Evolutionary conservation across 163 green algal species (phyloP).

Genomic region (Scenedesmus sp.): DNA sequence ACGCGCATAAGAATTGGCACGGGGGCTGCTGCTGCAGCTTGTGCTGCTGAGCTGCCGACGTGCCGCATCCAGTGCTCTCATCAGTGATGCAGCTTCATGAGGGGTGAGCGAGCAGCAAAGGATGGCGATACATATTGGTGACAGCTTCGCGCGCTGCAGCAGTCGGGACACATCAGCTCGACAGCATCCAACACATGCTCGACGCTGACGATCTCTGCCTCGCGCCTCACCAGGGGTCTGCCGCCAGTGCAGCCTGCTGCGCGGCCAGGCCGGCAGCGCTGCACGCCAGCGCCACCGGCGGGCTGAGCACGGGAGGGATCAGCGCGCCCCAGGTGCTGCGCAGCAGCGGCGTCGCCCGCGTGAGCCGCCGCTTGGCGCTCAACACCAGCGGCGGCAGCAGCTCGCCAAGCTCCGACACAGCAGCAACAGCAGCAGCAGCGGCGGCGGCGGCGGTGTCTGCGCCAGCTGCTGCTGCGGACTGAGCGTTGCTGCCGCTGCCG

Average conservation of each 20-base stretch:
- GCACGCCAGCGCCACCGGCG: constrained; percentile 32
- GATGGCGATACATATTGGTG: too few species aligned
- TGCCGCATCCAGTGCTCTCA: too few species aligned
- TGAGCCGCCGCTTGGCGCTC: constrained; percentile 6
- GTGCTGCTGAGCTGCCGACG: too few species aligned
- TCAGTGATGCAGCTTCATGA: neutral
- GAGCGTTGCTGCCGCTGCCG: neutral
- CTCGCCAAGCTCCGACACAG: neutral
- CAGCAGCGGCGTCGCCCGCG: neutral
- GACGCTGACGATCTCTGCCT: neutral
- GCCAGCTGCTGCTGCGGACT: neutral
- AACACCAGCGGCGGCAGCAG: constrained; percentile 43
- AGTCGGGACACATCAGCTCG: too few species aligned
- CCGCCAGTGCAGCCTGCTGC: constrained; percentile 7
- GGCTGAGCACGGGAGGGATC: constrained; percentile 55
- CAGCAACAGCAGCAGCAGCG: neutral
- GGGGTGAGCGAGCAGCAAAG: too few species aligned
- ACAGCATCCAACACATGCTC: too few species aligned
- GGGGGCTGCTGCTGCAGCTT: too few species aligned
- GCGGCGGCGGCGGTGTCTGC: too few species aligned
- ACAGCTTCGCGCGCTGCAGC: too few species aligned
- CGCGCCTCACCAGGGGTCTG: constrained; percentile 44
- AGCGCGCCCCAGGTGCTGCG: constrained; percentile 36
- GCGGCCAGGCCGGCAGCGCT: constrained; percentile 24
- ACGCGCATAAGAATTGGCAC: too few species aligned